Evolutionary conservation across 352 stramenopile species (phyloP), one percentile per base, ranked within the genome.

Genomic region (Phytophthora fragariaefolia): DNA sequence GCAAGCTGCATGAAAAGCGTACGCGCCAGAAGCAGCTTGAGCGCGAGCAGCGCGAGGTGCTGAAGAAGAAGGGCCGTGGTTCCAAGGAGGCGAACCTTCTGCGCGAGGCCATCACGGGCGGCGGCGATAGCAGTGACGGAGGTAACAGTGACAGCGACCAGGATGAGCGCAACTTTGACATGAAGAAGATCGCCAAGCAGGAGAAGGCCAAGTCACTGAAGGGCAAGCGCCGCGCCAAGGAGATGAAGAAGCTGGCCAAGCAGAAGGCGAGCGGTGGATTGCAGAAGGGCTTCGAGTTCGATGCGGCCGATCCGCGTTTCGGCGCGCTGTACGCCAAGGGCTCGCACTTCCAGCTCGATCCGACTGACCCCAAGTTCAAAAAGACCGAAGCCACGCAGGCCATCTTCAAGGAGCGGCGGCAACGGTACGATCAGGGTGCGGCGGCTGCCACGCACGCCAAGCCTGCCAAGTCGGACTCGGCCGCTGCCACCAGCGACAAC

Each of bases 291-390:
- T 96, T 96, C 50, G 69, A 72, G 57, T 95, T 96, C 42, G 79
- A 96, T 47, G 84, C 85, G 2, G 76, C 66, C 0, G 88, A 96
- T 63, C 74, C 84, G 2, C 88, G 88, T 65, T 96, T 96, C 71
- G 63, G 66, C 10, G 85, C 85, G 28, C 70, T 96, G 56, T 93
- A 94, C 59, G 71, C 83, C 32, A 89, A 91, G 63, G 80, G 83
- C 50, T 87, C 84, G 8, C 80, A 87, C 42, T 96, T 93, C 71
- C 84, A 92, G 52, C 66, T 96, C 2, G 88, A 96, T 57, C 88
- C 88, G 45, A 96, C 88, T 23, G 85, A 96, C 58, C 73, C 88
- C 1, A 92, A 93, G 66, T 96, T 93, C 56, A 90, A 91, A 50
- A 88, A 91, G 58, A 89, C 88, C 26, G 84, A 92, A 42, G 87